These are phyloP conservation scores for Gremmenia infestans DNA, from an alignment of 2,329 filamentous ascomycete species.

Conservation along the genomic window DNA sequence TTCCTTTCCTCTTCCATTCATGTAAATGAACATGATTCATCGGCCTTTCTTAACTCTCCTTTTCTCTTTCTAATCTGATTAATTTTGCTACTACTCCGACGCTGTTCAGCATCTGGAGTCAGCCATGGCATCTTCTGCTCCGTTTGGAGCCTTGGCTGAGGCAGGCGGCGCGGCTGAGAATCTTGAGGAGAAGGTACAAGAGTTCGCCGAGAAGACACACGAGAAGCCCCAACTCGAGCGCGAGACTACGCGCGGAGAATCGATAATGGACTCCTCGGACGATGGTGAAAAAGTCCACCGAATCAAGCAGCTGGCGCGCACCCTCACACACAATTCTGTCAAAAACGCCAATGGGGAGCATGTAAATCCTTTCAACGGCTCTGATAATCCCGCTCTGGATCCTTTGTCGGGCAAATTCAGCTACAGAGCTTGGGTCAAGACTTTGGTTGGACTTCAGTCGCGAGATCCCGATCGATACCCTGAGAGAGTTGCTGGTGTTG, in stretches of 20 bases:
- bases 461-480: conserved; percentile 46
- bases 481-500: conserved; percentile 58
- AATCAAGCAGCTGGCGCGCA: conserved; percentile 17
- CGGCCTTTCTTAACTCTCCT: neutral
- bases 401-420: conserved; percentile 50
- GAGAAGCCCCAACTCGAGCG: neutral
- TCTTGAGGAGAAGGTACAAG: conserved; percentile 1
- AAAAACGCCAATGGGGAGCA: conserved; percentile 19
- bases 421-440: conserved; percentile 54
- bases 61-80: neutral
- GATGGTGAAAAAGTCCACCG: conserved; percentile 19
- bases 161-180: conserved; percentile 1
- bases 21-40: neutral
- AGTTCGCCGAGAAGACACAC: neutral
- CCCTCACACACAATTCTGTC: conserved; percentile 24
- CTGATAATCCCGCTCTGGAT: conserved; percentile 47
- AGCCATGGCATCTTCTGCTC: conserved; percentile 14
- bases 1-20: too few relatives aligned
- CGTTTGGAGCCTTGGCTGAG: conserved; percentile 10
- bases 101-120: neutral
- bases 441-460: conserved; percentile 45
- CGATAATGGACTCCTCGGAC: conserved; percentile 12
- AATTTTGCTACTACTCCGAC: neutral
- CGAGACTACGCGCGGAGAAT: conserved; percentile 7
- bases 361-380: conserved; percentile 47